Percentiles rank a stretch among this genome's conserved stretches.
Evolutionary conservation across 768 basidiomycete species (phyloP).

Genomic region (Royoungia palumana): DNA sequence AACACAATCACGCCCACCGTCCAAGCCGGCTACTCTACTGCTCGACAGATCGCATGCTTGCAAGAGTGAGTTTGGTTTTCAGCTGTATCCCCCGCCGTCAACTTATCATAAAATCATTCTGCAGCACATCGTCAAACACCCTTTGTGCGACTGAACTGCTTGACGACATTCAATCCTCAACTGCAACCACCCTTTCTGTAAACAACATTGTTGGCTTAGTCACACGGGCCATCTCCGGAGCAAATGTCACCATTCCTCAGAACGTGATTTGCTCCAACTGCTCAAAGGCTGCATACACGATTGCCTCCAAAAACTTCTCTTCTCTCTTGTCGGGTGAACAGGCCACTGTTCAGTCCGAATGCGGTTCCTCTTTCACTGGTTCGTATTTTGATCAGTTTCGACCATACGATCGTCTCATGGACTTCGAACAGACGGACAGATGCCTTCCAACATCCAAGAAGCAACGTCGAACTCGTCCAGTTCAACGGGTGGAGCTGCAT

Average conservation of each 20-base stretch:
- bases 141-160: conserved; percentile 61
- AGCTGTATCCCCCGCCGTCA: background rate
- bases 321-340: conserved; percentile 25
- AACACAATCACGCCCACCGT: conserved; percentile 36
- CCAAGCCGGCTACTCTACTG: conserved; percentile 54
- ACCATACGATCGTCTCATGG: background rate
- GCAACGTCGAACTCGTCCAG: conserved; percentile 21
- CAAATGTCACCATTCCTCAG: conserved; percentile 16
- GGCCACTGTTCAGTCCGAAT: conserved; percentile 32
- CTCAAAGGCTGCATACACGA: conserved; percentile 48
- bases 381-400: conserved; percentile 14
- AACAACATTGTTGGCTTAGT: conserved; percentile 16
- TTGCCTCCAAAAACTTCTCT: conserved; percentile 38
- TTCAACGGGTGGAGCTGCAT: conserved; percentile 17
- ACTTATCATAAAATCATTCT: conserved; percentile 1
- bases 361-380: conserved; percentile 56
- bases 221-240: conserved; percentile 5
- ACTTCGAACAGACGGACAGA: conserved; percentile 29
- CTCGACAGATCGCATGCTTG: conserved; percentile 56
- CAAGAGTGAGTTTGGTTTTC: conserved; percentile 50
- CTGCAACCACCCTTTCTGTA: conserved; percentile 17
- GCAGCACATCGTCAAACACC: conserved; percentile 35
- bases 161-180: conserved; percentile 44
- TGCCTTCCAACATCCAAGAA: conserved; percentile 25
- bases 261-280: conserved; percentile 55